Evolutionary conservation across 1,284 basidiomycete species (phyloP).

Genomic region (Pseudozyma sp.): DNA sequence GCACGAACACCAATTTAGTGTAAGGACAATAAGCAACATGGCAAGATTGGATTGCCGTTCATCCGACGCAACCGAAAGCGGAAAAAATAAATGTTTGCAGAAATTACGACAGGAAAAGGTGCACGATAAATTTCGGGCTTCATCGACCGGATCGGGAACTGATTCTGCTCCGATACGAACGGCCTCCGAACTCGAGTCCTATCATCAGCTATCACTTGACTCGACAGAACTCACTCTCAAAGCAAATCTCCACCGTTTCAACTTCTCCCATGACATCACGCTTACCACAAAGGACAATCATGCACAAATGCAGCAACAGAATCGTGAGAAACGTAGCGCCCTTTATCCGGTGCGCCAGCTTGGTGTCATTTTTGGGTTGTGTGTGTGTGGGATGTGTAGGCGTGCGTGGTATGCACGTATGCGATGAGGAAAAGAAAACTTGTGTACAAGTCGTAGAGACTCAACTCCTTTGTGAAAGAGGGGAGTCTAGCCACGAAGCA

Average conservation of each 20-base stretch:
- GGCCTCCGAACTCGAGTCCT: no score
- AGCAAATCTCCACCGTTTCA: not conserved
- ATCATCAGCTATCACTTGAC: no score
- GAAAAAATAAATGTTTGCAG: no score
- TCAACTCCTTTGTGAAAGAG: no score
- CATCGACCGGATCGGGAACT: not conserved
- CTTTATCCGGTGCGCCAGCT: constrained; percentile 4
- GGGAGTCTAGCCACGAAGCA: constrained; percentile 17
- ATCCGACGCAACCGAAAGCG: no score
- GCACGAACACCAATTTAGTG: no score
- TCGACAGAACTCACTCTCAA: not conserved
- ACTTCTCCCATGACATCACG: not conserved
- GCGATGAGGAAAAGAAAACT: constrained; percentile 24
- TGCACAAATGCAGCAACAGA: not conserved
- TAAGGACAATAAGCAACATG: no score
- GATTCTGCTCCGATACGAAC: no score
- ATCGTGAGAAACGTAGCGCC: constrained; percentile 23
- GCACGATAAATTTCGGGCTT: not conserved
- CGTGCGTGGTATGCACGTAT: constrained; percentile 15
- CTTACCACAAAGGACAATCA: not conserved
- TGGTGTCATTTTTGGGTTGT: constrained; percentile 20
- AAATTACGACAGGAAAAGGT: not conserved
- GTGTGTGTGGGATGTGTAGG: constrained; percentile 8
- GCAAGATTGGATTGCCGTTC: constrained; percentile 3
- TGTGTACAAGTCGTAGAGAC: constrained; percentile 41